Base-by-base conservation (phyloP, 106 monocot genomes). In the Alisma plantagoaquatica region DNA sequence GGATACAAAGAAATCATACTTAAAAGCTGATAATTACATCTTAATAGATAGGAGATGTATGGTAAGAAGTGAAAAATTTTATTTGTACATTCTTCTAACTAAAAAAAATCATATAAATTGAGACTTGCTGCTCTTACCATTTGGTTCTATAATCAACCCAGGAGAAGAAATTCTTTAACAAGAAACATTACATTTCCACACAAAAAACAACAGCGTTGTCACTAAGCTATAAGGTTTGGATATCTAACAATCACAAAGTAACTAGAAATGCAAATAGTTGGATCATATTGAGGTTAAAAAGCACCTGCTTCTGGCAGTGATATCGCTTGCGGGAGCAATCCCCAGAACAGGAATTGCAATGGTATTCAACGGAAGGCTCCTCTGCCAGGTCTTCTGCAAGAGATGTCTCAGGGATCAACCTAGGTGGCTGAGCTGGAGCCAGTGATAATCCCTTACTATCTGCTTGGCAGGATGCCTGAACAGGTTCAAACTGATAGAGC, bases 261-360 rank as follows among this genome's bases (percentile, higher is more conserved):
- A n/a, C n/a, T n/a, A n/a, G n/a, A n/a, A n/a, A n/a, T n/a, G n/a
- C n/a, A n/a, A n/a, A n/a, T n/a, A n/a, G n/a, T n/a, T n/a, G n/a
- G n/a, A n/a, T n/a, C n/a, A n/a, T n/a, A n/a, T n/a, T n/a, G n/a
- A n/a, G n/a, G n/a, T n/a, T n/a, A n/a, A n/a, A n/a, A n/a, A n/a
- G n/a, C 57, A 93, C 94, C 94, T 96, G 80, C 49, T 69, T 96
- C 41, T 79, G 83, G 69, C 94, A 96, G 70, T 96, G 94, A 49
- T 96, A 96, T 4, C 94, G 83, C 50, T 84, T 88, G 41, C 81
- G 75, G 29, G 94, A 96, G 51, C 94, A 96, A 76, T 96, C 94
- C 25, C 64, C 84, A 7, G 87, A 77, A 59, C 94, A 96, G 23
- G 94, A 96, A 55, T 96, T 96, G 61, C 94, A 96, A 41, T 96